These are phyloP conservation scores for Crithidia fasciculata DNA, from an alignment of 208 protist genomes.

Conservation along the genomic window DNA sequence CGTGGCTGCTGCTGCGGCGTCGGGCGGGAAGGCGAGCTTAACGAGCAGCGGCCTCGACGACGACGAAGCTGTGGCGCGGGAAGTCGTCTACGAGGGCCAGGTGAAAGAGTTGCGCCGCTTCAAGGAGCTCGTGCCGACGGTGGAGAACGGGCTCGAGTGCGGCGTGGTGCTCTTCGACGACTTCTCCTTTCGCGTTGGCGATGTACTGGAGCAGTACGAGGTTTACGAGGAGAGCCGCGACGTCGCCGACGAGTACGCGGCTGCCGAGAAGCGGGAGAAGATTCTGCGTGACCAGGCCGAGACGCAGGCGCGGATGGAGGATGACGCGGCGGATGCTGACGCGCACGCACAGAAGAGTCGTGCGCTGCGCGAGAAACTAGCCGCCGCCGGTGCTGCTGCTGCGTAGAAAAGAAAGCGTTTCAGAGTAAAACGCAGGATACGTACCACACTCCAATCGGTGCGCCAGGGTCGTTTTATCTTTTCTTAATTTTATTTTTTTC, in stretches of 20 bases:
- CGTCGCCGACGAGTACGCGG: conserved; percentile 82
- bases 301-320: conserved; percentile 46
- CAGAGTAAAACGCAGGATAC: too few species aligned
- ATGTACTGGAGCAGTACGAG: conserved; percentile 82
- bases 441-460: too few species aligned
- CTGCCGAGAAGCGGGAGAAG: conserved; percentile 69
- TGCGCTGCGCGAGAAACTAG: conserved; percentile 35
- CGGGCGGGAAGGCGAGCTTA: conserved; percentile 7
- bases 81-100: conserved; percentile 83
- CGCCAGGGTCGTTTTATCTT: neutral
- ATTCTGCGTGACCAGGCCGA: conserved; percentile 64
- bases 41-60: conserved; percentile 15
- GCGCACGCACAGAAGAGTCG: conserved; percentile 1
- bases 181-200: conserved; percentile 80
- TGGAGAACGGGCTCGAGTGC: conserved; percentile 89
- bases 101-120: conserved; percentile 90
- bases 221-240: conserved; percentile 79
- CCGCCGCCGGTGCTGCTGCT: conserved; percentile 2
- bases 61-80: conserved; percentile 45
- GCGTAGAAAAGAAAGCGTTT: neutral
- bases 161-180: conserved; percentile 90
- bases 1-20: conserved; percentile 10
- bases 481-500: conserved; percentile 8
- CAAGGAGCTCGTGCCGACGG: conserved; percentile 85
- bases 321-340: conserved; percentile 8